Base-by-base conservation (phyloP, 257 asterid species). In the Dorcoceras hygrometricum region DNA sequence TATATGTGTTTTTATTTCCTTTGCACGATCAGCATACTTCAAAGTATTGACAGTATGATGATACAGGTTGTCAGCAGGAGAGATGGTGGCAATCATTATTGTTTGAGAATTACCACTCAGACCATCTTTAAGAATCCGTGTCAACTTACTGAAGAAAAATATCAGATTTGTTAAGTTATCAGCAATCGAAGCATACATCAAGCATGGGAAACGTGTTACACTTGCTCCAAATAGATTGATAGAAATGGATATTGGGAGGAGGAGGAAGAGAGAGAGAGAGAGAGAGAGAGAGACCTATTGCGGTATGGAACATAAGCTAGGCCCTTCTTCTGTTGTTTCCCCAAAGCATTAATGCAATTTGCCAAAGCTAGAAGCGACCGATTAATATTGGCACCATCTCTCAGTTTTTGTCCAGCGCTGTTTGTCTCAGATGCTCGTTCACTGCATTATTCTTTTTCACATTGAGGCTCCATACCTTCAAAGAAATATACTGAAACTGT, bases 241-340 rank as follows among this genome's bases (percentile, higher is more conserved):
- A 34, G 16, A 29, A 8, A 43, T n/a, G 27, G 24, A 20, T 18
- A 11, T 10, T 0, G 16, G 5, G 20, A 2, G 25, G 4, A 20
- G 14, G 51, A 10, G 53, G 53, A 36, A 14, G 46, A 8, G 54
- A 55, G 61, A 50, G 59, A 59, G 58, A 53, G 50, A 14, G 46
- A 8, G 54, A 55, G 61, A 50, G 59, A 59, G 58, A 53, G 56
- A 63, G 51, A 84, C 98, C 98, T 92, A 76, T 92, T 92, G 46
- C 98, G 95, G 63, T 92, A 92, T 71, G 98, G 98, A 65, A 92
- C 98, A 78, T 92, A 92, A 62, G 98, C 98, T 34, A 92, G 82
- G 54, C 98, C 98, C 87, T 87, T 92, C 84, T 92, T 92, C 79
- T 84, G 96, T 73, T 86, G 95, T 65, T 92, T 92, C 51, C 98